Evolutionary conservation across 2,329 filamentous ascomycete genomes (phyloP).

Genomic region (Cladosporium sp.): DNA sequence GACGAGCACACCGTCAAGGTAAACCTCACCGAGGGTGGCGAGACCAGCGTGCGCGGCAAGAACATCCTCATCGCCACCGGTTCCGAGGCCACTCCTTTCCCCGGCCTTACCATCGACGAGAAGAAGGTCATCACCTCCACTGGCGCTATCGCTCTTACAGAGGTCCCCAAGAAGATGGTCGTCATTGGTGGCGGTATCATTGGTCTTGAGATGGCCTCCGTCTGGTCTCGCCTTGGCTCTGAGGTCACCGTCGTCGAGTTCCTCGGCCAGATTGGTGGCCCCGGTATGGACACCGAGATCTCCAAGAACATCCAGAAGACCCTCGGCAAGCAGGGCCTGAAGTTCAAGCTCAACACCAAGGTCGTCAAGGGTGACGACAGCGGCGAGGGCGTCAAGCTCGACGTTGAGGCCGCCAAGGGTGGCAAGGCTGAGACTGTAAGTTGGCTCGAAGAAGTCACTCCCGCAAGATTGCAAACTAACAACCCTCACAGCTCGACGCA

Average conservation of each 20-base stretch:
- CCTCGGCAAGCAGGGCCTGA: constrained; percentile 91
- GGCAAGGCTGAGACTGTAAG: constrained; percentile 88
- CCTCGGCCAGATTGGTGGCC: constrained; percentile 91
- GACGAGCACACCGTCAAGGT: constrained; percentile 85
- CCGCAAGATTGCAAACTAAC: constrained; percentile 12
- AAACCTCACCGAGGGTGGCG: constrained; percentile 83
- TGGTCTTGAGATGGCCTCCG: constrained; percentile 94
- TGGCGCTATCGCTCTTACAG: constrained; percentile 80
- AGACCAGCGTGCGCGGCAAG: constrained; percentile 82
- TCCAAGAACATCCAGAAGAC: constrained; percentile 90
- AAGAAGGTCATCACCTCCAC: constrained; percentile 97
- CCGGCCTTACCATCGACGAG: constrained; percentile 92
- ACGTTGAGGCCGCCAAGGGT: constrained; percentile 89
- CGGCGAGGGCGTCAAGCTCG: constrained; percentile 73
- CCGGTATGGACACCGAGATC: constrained; percentile 94
- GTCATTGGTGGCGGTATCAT: constrained; percentile 99
- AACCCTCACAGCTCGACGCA: constrained; percentile 65
- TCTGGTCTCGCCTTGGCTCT: constrained; percentile 90
- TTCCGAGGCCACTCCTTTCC: constrained; percentile 93
- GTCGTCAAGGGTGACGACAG: constrained; percentile 79
- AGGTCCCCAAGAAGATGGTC: constrained; percentile 93
- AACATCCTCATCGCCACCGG: constrained; percentile 98
- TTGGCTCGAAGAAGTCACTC: constrained; percentile 17
- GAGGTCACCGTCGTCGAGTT: constrained; percentile 98
- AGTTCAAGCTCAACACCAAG: constrained; percentile 98